These are phyloP conservation scores for Botrytis squamosa DNA, from an alignment of 2,329 filamentous ascomycete genomes.

Conservation along the genomic window DNA sequence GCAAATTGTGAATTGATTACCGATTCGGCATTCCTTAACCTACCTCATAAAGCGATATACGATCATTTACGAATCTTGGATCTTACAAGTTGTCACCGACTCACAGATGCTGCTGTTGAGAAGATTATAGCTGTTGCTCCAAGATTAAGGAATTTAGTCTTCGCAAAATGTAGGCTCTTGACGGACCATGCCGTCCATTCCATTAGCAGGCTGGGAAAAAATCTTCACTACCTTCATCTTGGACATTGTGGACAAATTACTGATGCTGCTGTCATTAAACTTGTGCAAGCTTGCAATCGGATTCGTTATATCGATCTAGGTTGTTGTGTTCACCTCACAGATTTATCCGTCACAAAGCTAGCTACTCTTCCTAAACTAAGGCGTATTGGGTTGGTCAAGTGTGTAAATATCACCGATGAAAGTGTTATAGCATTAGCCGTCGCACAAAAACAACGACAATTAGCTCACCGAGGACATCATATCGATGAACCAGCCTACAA, in stretches of 20 bases:
- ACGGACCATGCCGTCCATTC: slow-evolving; percentile 85
- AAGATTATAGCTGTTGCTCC: slow-evolving; percentile 86
- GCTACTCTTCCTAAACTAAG: slow-evolving; percentile 89
- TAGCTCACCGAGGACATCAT: slow-evolving; percentile 8
- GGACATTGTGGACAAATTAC: slow-evolving; percentile 92
- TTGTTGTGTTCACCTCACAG: slow-evolving; percentile 88
- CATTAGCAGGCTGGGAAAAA: slow-evolving; percentile 89
- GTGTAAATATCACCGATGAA: slow-evolving; percentile 81
- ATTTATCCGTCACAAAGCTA: slow-evolving; percentile 78
- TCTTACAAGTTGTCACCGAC: slow-evolving; percentile 78
- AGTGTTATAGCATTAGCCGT: slow-evolving; percentile 84
- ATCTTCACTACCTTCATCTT: slow-evolving; percentile 92
- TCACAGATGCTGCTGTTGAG: slow-evolving; percentile 84
- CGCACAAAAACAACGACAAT: slow-evolving; percentile 12
- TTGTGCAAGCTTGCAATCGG: slow-evolving; percentile 84
- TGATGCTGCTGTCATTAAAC: slow-evolving; percentile 78
- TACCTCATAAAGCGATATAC: slow-evolving; percentile 68
- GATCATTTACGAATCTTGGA: slow-evolving; percentile 92
- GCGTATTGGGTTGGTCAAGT: slow-evolving; percentile 93
- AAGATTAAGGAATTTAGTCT: slow-evolving; percentile 83
- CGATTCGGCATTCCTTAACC: slow-evolving; percentile 80
- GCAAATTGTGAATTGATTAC: slow-evolving; percentile 82
- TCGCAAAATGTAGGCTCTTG: slow-evolving; percentile 91
- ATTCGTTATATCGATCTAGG: slow-evolving; percentile 97
- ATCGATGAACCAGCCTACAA: slow-evolving; percentile 3